Evolutionary conservation across 2,329 filamentous ascomycete genomes (phyloP).

Genomic region (Aspergillus versicolor): DNA sequence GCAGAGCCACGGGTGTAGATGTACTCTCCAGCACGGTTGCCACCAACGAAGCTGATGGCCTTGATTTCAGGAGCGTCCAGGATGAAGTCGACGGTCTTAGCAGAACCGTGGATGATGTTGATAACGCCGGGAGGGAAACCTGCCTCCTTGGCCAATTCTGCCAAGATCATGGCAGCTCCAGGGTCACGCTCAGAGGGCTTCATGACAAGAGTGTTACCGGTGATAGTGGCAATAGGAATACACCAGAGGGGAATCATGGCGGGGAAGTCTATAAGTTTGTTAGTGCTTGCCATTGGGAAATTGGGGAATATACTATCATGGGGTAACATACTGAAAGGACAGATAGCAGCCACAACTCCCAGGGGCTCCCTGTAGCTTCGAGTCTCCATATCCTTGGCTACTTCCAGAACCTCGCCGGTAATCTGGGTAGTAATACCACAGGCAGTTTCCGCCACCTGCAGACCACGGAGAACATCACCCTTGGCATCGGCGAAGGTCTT

Average conservation of each 20-base stretch:
- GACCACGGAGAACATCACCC: constrained; percentile 64
- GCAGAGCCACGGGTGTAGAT: constrained; percentile 67
- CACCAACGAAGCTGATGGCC: constrained; percentile 67
- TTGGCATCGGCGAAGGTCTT: constrained; percentile 68
- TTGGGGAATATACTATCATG: no score
- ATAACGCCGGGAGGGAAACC: constrained; percentile 66
- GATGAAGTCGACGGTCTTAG: constrained; percentile 67
- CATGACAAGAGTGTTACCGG: constrained; percentile 63
- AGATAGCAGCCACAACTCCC: constrained; percentile 65
- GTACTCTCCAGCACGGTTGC: constrained; percentile 68
- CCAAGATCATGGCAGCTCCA: constrained; percentile 65
- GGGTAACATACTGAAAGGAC: constrained; percentile 59
- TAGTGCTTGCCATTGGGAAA: constrained; percentile 15
- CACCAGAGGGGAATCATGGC: constrained; percentile 71
- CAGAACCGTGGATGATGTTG: constrained; percentile 65
- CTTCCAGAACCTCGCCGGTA: constrained; percentile 65
- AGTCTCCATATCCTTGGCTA: constrained; percentile 70
- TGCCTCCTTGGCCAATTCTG: constrained; percentile 62
- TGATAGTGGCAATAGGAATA: constrained; percentile 64
- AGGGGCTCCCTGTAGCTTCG: constrained; percentile 65
- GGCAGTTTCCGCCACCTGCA: constrained; percentile 66
- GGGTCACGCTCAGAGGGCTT: constrained; percentile 68
- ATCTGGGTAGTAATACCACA: constrained; percentile 67
- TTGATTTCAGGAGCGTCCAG: constrained; percentile 68
- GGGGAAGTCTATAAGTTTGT: constrained; percentile 56